Base-by-base conservation (phyloP, 345 rosid genomes). In the Odontarrhena argentea region DNA sequence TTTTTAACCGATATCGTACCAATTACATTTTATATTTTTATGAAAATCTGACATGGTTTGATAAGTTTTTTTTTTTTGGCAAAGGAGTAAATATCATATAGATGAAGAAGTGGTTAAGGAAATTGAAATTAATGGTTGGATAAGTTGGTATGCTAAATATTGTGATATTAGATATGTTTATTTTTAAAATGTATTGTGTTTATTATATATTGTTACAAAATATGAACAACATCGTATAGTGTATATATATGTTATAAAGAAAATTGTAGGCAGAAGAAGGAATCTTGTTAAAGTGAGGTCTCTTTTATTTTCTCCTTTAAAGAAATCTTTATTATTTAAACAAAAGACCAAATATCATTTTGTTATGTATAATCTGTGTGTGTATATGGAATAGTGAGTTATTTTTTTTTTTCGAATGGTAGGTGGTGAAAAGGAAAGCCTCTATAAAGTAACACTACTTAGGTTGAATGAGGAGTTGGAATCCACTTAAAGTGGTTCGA, bases 361-460 rank as follows among this genome's bases (percentile, higher is more conserved):
- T 49, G 18, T 11, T 64, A 63, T 38, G 9, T 50, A 49, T 38
- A 18, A 18, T 8, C 7, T 71, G 60, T 71, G 57, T 63, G 0
- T 45, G n/a, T 64, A 49, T 65, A n/a, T 26, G 24, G 18, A 43
- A 43, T 50, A 36, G 56, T 64, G 68, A 77, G 79, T 78, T 79
- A 61, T 77, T 80, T 83, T 32, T 32, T 32, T 32, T 5, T 28
- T 83, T 72, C 63, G 47, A 74, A 83, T 75, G 86, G 86, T 91
- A 80, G 97, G 94, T 86, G 85, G 85, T 80, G 97, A 87, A 88
- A 91, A 71, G 74, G 90, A 91, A 77, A 78, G 83, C 90, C 93
- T 81, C 96, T 80, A 77, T 63, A 37, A 50, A 72, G 76, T 77
- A 68, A 76, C 74, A 75, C 79, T 58, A 76, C 75, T 81, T 75